Conservation (phyloP, 371 early-diverging fungal genomes). For the Actinomucor elegans region DNA sequence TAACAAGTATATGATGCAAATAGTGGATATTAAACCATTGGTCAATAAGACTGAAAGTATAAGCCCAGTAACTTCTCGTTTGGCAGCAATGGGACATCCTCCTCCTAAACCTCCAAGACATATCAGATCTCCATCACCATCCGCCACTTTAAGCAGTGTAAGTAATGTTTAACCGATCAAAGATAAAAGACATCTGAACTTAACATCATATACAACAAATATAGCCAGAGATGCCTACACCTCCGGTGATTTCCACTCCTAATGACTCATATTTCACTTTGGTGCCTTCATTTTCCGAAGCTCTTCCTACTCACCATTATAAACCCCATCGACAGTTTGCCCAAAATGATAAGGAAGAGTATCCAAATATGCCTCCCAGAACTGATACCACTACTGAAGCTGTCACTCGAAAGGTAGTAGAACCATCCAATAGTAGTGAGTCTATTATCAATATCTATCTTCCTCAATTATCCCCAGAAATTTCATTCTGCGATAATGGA, state of each 20-base stretch:
- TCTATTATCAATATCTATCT: slow-evolving; percentile 10
- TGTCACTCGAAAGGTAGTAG: no score
- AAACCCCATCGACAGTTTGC: background rate
- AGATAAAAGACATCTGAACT: background rate
- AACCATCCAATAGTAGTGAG: background rate
- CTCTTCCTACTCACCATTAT: background rate
- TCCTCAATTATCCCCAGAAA: slow-evolving; percentile 24
- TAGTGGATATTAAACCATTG: background rate
- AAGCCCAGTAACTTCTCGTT: background rate
- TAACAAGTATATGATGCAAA: no score
- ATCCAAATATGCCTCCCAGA: background rate
- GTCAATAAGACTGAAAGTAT: no score
- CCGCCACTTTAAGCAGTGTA: background rate
- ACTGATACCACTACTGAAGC: no score
- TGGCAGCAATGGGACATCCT: background rate
- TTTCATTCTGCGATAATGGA: background rate
- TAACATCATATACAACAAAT: no score
- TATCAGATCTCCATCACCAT: background rate
- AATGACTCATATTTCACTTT: no score
- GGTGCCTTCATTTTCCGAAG: background rate
- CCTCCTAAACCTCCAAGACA: slow-evolving; percentile 3
- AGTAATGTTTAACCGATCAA: background rate
- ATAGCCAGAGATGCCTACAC: background rate
- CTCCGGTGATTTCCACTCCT: no score
- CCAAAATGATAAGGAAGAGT: background rate